These are phyloP conservation scores for Psilocybe cyanescens DNA, from an alignment of 768 basidiomycete species.

Conservation along the genomic window DNA sequence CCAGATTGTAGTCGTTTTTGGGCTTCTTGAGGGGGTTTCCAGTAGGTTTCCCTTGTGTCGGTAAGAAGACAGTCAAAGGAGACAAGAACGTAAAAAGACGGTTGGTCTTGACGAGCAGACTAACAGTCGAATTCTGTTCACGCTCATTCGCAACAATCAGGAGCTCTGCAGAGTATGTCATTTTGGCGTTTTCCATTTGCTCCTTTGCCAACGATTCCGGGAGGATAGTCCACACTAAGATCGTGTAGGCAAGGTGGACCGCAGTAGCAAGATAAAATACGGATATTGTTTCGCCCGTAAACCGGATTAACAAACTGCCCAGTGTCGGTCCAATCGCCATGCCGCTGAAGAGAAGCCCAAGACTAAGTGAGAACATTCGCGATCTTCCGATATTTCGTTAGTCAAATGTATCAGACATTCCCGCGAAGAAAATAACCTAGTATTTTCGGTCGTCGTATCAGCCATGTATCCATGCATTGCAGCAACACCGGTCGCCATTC, in stretches of 20 bases:
- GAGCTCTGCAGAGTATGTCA: constrained; percentile 38
- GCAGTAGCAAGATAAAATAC: constrained; percentile 72
- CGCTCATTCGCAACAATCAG: constrained; percentile 21
- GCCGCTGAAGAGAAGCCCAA: constrained; percentile 76
- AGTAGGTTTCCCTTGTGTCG: constrained; percentile 31
- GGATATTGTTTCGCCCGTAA: constrained; percentile 55
- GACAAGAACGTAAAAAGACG: constrained; percentile 64
- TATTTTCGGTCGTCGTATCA: constrained; percentile 60
- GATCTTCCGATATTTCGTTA: constrained; percentile 44
- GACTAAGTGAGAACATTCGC: constrained; percentile 61
- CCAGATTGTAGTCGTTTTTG: constrained; percentile 68
- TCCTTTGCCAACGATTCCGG: constrained; percentile 76
- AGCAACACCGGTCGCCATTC: constrained; percentile 52
- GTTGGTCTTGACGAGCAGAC: constrained; percentile 42
- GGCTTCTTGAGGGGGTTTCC: constrained; percentile 42
- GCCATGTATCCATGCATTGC: constrained; percentile 69
- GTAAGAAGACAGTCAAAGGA: constrained; percentile 71
- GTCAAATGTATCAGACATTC: neutral
- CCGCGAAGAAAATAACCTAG: constrained; percentile 42
- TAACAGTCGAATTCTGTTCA: constrained; percentile 19
- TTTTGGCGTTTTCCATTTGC: constrained; percentile 45
- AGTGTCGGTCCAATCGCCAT: constrained; percentile 78
- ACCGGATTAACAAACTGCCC: constrained; percentile 65
- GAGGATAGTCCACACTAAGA: constrained; percentile 59
- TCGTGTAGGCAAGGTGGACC: constrained; percentile 52